These are phyloP conservation scores for Flaveria bidentis DNA, from an alignment of 129 eudicot genomes.

Conservation along the genomic window DNA sequence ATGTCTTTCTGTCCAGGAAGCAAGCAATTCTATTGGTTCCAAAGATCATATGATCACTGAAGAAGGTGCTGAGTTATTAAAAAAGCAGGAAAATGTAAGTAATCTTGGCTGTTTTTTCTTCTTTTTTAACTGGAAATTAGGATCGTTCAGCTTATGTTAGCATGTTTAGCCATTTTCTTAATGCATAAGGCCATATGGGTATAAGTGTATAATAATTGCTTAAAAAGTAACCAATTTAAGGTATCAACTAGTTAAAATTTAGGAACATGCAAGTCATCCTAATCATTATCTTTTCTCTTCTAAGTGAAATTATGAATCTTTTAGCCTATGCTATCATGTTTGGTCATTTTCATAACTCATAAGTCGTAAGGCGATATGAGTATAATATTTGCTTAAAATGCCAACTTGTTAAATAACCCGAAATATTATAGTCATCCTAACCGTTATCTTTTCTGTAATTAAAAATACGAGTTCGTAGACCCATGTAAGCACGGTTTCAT, in stretches of 20 bases:
- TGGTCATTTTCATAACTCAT: background rate
- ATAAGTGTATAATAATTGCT: background rate
- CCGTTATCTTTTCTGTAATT: background rate
- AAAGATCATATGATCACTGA: conserved; percentile 15
- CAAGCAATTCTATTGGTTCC: conserved; percentile 29
- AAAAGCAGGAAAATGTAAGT: conserved; percentile 55
- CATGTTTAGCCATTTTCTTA: background rate
- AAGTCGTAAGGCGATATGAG: background rate
- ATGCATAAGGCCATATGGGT: background rate
- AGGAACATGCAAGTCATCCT: conserved; percentile 51
- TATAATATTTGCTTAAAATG: background rate
- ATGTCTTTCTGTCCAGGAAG: conserved; percentile 29
- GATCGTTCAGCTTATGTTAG: background rate
- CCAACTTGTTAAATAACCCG: conserved; percentile 33
- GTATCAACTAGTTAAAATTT: conserved; percentile 29
- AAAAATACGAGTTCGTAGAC: background rate
- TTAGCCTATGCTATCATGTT: background rate
- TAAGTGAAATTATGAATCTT: conserved; percentile 4
- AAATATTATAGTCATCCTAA: conserved; percentile 42
- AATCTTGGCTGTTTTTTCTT: conserved; percentile 10
- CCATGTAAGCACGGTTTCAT: conserved; percentile 8
- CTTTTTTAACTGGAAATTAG: conserved; percentile 12
- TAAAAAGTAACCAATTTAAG: conserved; percentile 13
- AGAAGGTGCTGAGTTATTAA: conserved; percentile 33
- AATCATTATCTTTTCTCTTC: conserved; percentile 7